Base-by-base conservation (phyloP, 495 filamentous ascomycete genomes). In the Aspergillus mulundensis region DNA sequence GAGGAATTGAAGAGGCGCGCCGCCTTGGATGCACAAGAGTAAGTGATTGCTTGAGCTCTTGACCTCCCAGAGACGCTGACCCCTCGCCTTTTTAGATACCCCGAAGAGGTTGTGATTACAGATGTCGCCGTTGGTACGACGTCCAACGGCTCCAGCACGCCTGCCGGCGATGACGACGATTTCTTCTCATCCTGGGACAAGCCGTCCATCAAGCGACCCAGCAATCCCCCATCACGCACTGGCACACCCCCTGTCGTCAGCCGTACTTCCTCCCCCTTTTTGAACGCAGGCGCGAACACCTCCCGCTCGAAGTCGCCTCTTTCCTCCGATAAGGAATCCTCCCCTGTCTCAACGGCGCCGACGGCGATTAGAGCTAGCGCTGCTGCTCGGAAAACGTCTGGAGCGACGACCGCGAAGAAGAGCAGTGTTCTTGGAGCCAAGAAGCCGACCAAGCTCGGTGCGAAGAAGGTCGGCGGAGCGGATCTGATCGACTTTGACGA, bases 141-240 rank as follows among this genome's bases (percentile, higher is more conserved):
- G 20, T 71, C 77, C 34, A 86, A 88, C 57, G 84, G 81, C 60
- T 78, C 84, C 1, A 79, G 75, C 63, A 91, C 90, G 18, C 88
- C 89, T 38, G 79, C 86, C 42, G 85, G 81, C 50, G 93, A 97
- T 56, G 90, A 88, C 8, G 91, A 95, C 59, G 93, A 97, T 70
- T 98, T 97, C 81, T 98, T 97, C 77, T 95, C 93, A 8, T 95
- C 91, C 0, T 98, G 93, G 92, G 95, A 97, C 69, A 96, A 96
- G 73, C 94, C 94, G 3, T 82, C 91, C 4, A 96, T 98, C 76
- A 98, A 97, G 77, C 88, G 92, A 54, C 95, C 92, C 8, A 96
- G 89, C 62, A 94, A 95, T 57, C 94, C 94, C 24, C 84, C 93
- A 28, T 96, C 93, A 30, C 87, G 94, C 66, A 94, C 90, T 34